A percentile compares a stretch with the other conserved stretches of the same genome.
Evolutionary conservation across 352 stramenopile species (phyloP).

Genomic region (Peronospora destructor): DNA sequence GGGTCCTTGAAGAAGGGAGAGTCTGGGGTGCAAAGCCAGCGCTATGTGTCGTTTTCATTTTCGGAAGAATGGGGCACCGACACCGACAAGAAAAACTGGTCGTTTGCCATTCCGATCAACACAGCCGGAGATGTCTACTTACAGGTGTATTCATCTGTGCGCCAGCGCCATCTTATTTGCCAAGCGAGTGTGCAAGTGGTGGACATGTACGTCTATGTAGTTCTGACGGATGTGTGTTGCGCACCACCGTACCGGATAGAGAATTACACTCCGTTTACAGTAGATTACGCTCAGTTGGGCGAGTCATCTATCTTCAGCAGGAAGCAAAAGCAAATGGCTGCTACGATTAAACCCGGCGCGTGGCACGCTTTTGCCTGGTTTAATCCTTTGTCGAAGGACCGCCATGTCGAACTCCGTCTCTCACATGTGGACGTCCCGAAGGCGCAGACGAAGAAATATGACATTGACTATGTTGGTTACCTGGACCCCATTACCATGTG

Average conservation of each 20-base stretch:
- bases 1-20: conserved; percentile 67
- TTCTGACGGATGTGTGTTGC: conserved; percentile 74
- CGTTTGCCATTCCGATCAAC: conserved; percentile 74
- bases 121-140: conserved; percentile 71
- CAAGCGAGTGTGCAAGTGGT: conserved; percentile 81
- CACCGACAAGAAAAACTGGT: conserved; percentile 56
- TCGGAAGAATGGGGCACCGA: conserved; percentile 49
- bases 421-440: conserved; percentile 49
- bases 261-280: conserved; percentile 81
- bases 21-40: conserved; percentile 45
- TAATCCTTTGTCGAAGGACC: conserved; percentile 79
- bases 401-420: conserved; percentile 59
- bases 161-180: conserved; percentile 73
- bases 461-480: conserved; percentile 79
- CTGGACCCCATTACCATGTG: conserved; percentile 61
- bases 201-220: conserved; percentile 86
- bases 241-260: conserved; percentile 80
- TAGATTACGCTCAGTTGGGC: conserved; percentile 66
- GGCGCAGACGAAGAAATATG: conserved; percentile 63
- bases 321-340: conserved; percentile 42
- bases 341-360: conserved; percentile 53
- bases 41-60: conserved; percentile 81
- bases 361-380: conserved; percentile 83
- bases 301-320: conserved; percentile 61
- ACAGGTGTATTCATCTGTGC: conserved; percentile 68